These are phyloP conservation scores for Eucalyptus dawsonii DNA, from an alignment of 345 rosid genomes.

Conservation along the genomic window DNA sequence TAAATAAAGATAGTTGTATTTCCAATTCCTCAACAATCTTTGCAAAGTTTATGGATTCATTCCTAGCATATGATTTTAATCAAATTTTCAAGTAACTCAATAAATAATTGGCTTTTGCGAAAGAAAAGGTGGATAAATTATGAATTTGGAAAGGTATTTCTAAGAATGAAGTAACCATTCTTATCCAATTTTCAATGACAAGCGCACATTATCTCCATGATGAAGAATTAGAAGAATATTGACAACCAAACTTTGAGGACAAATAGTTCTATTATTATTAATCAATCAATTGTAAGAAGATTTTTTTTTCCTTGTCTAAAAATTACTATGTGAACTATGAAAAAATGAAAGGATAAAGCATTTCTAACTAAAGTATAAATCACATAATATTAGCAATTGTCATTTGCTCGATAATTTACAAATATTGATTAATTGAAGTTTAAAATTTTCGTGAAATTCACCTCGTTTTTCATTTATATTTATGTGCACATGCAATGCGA, in stretches of 20 bases:
- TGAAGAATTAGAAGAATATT: background rate
- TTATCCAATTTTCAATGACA: background rate
- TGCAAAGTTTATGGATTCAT: background rate
- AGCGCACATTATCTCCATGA: background rate
- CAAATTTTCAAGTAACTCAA: background rate
- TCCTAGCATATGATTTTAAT: background rate
- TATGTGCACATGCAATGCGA: background rate
- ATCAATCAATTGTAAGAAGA: background rate
- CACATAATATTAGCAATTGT: background rate
- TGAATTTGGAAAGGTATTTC: background rate
- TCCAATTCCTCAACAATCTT: background rate
- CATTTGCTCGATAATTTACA: background rate
- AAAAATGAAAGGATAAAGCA: background rate
- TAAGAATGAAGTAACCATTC: background rate
- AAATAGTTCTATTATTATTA: rapidly evolving
- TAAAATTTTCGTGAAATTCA: background rate
- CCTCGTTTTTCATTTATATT: background rate
- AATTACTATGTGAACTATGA: background rate
- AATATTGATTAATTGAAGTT: background rate
- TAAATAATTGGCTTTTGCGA: background rate
- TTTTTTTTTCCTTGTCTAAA: background rate
- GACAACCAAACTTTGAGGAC: background rate
- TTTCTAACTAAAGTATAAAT: background rate
- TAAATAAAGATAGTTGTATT: background rate
- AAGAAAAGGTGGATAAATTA: background rate